Evolutionary conservation across 805 yeast species (phyloP).

Genomic region (Naumovozyma dairenensis): DNA sequence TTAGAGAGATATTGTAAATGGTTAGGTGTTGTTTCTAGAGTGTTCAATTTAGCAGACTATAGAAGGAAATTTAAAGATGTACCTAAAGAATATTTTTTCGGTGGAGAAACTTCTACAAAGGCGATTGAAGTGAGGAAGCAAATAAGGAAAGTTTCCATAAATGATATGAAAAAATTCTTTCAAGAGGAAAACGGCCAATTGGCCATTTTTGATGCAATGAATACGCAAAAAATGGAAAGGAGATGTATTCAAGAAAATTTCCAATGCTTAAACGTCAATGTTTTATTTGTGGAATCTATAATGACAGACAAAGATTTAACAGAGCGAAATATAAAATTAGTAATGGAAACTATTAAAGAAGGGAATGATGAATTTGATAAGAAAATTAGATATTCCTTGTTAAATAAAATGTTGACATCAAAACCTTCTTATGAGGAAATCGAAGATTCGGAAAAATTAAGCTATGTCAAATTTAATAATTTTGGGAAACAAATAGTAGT

Average conservation of each 20-base stretch:
- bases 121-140: too few species aligned
- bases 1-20: constrained; percentile 84
- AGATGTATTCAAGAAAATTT: constrained; percentile 50
- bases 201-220: constrained; percentile 49
- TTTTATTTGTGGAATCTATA: constrained; percentile 76
- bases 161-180: too few species aligned
- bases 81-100: too few species aligned
- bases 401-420: too few species aligned
- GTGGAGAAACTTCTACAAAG: constrained; percentile 74
- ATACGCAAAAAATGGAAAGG: constrained; percentile 44
- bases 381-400: too few species aligned
- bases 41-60: too few species aligned
- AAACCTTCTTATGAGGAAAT: not conserved
- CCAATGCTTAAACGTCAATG: constrained; percentile 63
- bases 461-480: constrained; percentile 76
- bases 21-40: constrained; percentile 94
- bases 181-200: constrained; percentile 48
- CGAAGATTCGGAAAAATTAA: constrained; percentile 31
- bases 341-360: constrained; percentile 36
- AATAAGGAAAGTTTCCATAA: too few species aligned
- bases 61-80: too few species aligned
- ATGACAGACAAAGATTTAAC: constrained; percentile 64
- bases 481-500: constrained; percentile 83
- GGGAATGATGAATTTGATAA: not conserved
- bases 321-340: constrained; percentile 69